These are phyloP conservation scores for Paspalum notatum DNA, from an alignment of 176 grass and related monocot genomes.

Conservation along the genomic window DNA sequence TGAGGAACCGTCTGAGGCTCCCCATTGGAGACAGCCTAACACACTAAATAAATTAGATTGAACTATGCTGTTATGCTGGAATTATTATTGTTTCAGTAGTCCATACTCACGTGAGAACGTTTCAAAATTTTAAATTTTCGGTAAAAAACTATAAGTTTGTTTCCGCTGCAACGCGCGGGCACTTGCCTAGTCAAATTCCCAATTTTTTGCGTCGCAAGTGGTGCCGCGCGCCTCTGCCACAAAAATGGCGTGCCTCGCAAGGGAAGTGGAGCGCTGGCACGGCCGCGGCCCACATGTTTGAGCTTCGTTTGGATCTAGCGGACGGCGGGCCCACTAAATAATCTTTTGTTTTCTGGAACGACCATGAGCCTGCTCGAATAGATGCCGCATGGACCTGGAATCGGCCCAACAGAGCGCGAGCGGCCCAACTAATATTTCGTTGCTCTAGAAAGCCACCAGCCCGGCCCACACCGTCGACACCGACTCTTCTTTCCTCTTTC, in stretches of 20 bases:
- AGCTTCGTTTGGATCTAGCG: background rate
- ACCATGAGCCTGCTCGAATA: background rate
- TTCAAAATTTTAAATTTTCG: too few species aligned
- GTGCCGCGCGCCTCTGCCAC: conserved; percentile 41
- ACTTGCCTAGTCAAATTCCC: background rate
- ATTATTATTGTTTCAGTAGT: too few species aligned
- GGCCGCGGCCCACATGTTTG: conserved; percentile 39
- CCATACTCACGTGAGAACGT: too few species aligned
- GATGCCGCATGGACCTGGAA: background rate
- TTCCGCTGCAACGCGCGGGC: too few species aligned
- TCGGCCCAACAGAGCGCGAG: background rate
- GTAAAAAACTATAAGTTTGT: too few species aligned
- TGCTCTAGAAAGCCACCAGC: background rate
- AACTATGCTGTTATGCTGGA: too few species aligned
- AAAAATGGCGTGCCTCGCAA: conserved; percentile 1
- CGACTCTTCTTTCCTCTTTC: background rate
- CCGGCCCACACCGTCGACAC: conserved; percentile 12
- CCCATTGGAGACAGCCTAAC: too few species aligned
- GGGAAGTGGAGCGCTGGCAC: conserved; percentile 15
- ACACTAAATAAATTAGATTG: too few species aligned
- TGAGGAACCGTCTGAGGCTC: too few species aligned
- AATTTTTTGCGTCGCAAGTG: conserved; percentile 26
- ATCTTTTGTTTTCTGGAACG: conserved; percentile 13
- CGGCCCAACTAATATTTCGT: background rate
- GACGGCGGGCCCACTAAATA: conserved; percentile 29